Evolutionary conservation across 306 rosid genomes (phyloP).

Genomic region (Lupinus albus): DNA sequence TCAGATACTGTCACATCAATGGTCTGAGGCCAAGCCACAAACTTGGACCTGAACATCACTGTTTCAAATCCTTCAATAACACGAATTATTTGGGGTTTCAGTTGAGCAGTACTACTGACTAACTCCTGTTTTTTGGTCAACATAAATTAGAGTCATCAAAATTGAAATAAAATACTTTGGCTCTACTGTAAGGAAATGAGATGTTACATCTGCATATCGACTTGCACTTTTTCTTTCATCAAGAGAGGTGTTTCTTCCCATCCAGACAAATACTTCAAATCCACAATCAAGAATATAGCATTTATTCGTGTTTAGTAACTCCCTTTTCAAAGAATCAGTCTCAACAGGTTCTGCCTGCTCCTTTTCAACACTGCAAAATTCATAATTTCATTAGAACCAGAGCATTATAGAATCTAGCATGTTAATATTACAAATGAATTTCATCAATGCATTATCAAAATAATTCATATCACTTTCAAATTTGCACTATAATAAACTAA

Average conservation of each 20-base stretch:
- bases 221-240: constrained; percentile 86
- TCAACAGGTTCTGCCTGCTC: constrained; percentile 62
- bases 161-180: constrained; percentile 30
- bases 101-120: constrained; percentile 56
- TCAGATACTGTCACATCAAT: constrained; percentile 74
- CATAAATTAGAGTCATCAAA: constrained; percentile 30
- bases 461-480: constrained; percentile 4
- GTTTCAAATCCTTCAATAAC: constrained; percentile 92
- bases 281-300: constrained; percentile 86
- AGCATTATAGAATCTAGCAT: constrained; percentile 11
- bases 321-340: constrained; percentile 68
- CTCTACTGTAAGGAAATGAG: constrained; percentile 20
- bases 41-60: constrained; percentile 79
- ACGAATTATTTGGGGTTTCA: constrained; percentile 72
- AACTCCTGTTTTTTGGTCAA: constrained; percentile 60
- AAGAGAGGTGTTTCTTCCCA: constrained; percentile 88
- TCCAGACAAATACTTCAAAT: constrained; percentile 81
- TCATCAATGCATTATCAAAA: constrained; percentile 14
- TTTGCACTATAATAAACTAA: not conserved
- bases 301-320: constrained; percentile 69
- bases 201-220: constrained; percentile 77
- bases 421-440: constrained; percentile 27
- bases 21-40: constrained; percentile 79
- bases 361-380: constrained; percentile 68
- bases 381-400: constrained; percentile 35